phyloP scores from a whole-genome alignment of 1,284 basidiomycete species.

The Mycena citricolor region DNA sequence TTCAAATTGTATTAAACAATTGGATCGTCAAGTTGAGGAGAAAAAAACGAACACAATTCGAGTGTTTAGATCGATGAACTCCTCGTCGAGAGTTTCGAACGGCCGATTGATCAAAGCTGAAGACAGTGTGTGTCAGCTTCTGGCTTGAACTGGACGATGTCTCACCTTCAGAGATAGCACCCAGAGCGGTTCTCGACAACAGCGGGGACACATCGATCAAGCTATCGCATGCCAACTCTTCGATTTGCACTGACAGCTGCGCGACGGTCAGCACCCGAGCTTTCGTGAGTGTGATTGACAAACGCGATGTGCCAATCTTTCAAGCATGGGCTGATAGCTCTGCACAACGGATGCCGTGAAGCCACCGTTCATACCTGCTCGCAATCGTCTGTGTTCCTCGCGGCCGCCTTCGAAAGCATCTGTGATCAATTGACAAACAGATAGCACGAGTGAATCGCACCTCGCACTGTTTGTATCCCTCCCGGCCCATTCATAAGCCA shows the following conservation, averaged over 20 bases:
- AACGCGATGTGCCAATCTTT: too few relatives aligned
- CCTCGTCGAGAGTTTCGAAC: too few relatives aligned
- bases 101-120: too few relatives aligned
- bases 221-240: not conserved
- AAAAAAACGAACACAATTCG: not conserved
- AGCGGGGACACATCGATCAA: not conserved
- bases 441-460: not conserved
- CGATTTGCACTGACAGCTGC: not conserved
- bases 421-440: not conserved
- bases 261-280: not conserved
- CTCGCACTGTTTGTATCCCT: not conserved
- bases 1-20: not conserved
- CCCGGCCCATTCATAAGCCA: too few relatives aligned
- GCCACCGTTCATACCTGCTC: not conserved
- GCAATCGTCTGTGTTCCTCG: not conserved
- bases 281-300: too few relatives aligned
- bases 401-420: not conserved
- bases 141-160: too few relatives aligned
- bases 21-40: not conserved
- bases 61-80: too few relatives aligned
- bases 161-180: not conserved
- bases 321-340: too few relatives aligned
- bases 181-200: not conserved
- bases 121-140: too few relatives aligned
- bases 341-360: not conserved